These are phyloP conservation scores for Musa itinerans DNA, from an alignment of 176 grass and related monocot species.

Conservation along the genomic window DNA sequence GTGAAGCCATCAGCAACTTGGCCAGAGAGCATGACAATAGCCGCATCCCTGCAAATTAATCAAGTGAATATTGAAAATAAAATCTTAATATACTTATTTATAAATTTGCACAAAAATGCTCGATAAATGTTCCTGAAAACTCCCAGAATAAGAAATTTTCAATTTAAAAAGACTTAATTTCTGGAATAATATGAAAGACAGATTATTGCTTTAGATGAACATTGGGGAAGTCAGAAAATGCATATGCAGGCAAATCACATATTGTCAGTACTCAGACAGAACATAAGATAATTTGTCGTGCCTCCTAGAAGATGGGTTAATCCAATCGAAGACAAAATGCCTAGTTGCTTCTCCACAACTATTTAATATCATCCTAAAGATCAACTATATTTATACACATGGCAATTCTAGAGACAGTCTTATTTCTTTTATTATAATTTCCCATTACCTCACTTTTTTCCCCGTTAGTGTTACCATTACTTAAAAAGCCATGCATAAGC, in stretches of 20 bases:
- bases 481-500: not conserved
- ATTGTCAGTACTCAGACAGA: not conserved
- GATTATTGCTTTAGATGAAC: not conserved
- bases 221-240: not conserved
- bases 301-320: not conserved
- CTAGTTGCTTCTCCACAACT: not conserved
- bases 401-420: not conserved
- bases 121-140: not conserved
- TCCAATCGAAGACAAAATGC: not conserved
- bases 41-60: slow-evolving; percentile 65
- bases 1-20: slow-evolving; percentile 88
- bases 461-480: not conserved
- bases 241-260: not conserved
- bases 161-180: not conserved
- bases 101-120: not conserved
- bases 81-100: slow-evolving; percentile 2
- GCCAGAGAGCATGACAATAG: slow-evolving; percentile 91
- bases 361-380: too few relatives aligned
- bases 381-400: too few relatives aligned
- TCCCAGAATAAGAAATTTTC: too few relatives aligned
- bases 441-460: not conserved
- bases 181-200: not conserved
- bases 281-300: too few relatives aligned
- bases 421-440: not conserved
- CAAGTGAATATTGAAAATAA: slow-evolving; percentile 21